phyloP scores from a whole-genome alignment of 2,329 filamentous ascomycete species.

The Pyrenophora teres region DNA sequence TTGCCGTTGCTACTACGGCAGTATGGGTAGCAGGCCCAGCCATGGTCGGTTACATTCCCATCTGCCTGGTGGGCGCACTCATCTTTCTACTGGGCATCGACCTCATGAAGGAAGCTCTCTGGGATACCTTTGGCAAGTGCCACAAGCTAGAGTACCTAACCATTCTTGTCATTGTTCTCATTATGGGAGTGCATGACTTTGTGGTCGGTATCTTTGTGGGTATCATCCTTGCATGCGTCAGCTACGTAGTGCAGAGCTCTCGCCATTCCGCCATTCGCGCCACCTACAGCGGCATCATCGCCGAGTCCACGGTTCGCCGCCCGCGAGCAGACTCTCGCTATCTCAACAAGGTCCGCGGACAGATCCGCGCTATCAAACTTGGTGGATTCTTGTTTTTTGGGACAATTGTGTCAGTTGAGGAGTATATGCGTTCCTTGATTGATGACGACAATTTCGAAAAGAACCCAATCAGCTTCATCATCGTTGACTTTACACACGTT shows the following conservation, averaged over 20 bases:
- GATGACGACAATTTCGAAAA: conserved; percentile 78
- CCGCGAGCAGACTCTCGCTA: conserved; percentile 90
- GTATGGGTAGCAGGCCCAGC: conserved; percentile 85
- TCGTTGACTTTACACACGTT: conserved; percentile 87
- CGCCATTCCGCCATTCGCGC: conserved; percentile 86
- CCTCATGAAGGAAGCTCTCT: conserved; percentile 83
- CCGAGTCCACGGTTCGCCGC: conserved; percentile 88
- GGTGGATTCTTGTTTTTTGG: conserved; percentile 98
- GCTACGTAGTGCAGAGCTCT: conserved; percentile 89
- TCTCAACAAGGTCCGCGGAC: conserved; percentile 79
- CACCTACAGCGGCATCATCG: conserved; percentile 86
- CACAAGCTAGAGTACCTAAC: conserved; percentile 88
- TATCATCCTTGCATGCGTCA: conserved; percentile 87
- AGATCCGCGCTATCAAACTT: conserved; percentile 90
- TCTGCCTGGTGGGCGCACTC: conserved; percentile 94
- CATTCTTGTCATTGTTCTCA: conserved; percentile 83
- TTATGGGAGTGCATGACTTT: conserved; percentile 97
- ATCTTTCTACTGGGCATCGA: conserved; percentile 97
- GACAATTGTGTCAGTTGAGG: conserved; percentile 93
- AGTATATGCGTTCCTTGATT: conserved; percentile 79
- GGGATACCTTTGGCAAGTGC: conserved; percentile 85
- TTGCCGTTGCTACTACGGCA: conserved; percentile 78
- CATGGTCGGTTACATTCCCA: conserved; percentile 90
- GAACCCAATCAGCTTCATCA: conserved; percentile 83
- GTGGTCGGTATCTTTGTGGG: conserved; percentile 92